Base-by-base conservation (phyloP, 2,329 filamentous ascomycete genomes). In the Byssochlamys sp. region DNA sequence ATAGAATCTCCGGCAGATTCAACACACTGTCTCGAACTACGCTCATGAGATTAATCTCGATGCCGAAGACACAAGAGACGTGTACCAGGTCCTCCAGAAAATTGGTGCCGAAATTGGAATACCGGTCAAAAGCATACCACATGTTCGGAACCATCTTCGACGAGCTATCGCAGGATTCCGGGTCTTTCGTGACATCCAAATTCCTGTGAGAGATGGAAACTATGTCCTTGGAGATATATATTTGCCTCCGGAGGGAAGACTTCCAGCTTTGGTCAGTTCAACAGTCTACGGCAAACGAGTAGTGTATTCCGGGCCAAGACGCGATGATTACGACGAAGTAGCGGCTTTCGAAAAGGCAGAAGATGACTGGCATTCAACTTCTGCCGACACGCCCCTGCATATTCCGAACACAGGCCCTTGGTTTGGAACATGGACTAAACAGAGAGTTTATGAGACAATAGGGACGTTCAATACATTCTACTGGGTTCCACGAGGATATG, bases 351-450 rank as follows among this genome's bases (percentile, higher is more conserved):
- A 53, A 31, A 53, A 53, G 19, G 52, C 52, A 27, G 52, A 53
- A 53, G 52, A 53, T 24, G 52, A 53, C 28, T 53, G 52, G 52
- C 52, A 53, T 26, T 53, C 52, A 27, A 53, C 52, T 31, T 31
- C 52, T 31, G 12, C 25, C 29, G 52, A 33, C 4, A 14, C 19
- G 12, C 52, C 52, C 3, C 12, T 35, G 33, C 33, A 14, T 35
- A 35, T 35, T 12, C 33, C 33, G 33, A 35, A 35, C 33, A 35
- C 33, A 35, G 33, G 49, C 14, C 49, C 24, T 10, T 51, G 49
- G 49, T 51, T 28, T 24, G 24, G 26, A 51, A 51, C 9, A 10
- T 51, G 49, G 24, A 51, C 49, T 24, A 51, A 24, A 14, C 24
- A 51, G n/a, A 4, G 49, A 28, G 49, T 25, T 28, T 51, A 25